Percentiles rank a stretch among this genome's conserved stretches.
Evolutionary conservation across 2,329 filamentous ascomycete species (phyloP).

Genomic region (Talaromyces pinophilus): DNA sequence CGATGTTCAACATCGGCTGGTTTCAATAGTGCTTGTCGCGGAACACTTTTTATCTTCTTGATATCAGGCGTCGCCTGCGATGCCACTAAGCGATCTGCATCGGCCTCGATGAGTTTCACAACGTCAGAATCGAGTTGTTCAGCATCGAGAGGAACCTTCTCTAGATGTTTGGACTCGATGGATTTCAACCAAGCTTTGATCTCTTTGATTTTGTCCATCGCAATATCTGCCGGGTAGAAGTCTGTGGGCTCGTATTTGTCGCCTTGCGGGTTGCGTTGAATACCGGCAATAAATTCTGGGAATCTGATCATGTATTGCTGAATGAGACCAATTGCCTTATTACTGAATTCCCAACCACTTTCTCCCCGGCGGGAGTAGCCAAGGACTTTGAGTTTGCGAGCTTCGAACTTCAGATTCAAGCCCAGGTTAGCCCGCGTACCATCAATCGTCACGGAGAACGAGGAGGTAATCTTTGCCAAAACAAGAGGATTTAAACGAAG

Average conservation of each 20-base stretch:
- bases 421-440: slow-evolving; percentile 86
- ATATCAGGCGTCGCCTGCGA: slow-evolving; percentile 57
- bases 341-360: slow-evolving; percentile 94
- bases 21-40: slow-evolving; percentile 83
- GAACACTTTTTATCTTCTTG: slow-evolving; percentile 76
- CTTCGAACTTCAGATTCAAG: slow-evolving; percentile 95
- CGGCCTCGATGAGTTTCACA: slow-evolving; percentile 75
- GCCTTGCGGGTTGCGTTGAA: slow-evolving; percentile 80
- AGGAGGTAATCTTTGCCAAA: slow-evolving; percentile 92
- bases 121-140: slow-evolving; percentile 92
- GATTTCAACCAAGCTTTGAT: slow-evolving; percentile 92
- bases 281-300: slow-evolving; percentile 89
- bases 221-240: slow-evolving; percentile 74
- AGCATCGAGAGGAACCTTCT: slow-evolving; percentile 92
- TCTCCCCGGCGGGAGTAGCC: slow-evolving; percentile 87
- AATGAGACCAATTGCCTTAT: slow-evolving; percentile 76
- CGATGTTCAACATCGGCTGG: slow-evolving; percentile 95
- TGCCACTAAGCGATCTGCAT: slow-evolving; percentile 65
- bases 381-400: slow-evolving; percentile 89
- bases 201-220: slow-evolving; percentile 82
- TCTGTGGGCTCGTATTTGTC: slow-evolving; percentile 83
- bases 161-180: slow-evolving; percentile 86
- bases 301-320: slow-evolving; percentile 90
- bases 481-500: slow-evolving; percentile 81
- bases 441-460: slow-evolving; percentile 81